These are phyloP conservation scores for Phytophthora colocasiae DNA, from an alignment of 352 stramenopile species.

Conservation along the genomic window DNA sequence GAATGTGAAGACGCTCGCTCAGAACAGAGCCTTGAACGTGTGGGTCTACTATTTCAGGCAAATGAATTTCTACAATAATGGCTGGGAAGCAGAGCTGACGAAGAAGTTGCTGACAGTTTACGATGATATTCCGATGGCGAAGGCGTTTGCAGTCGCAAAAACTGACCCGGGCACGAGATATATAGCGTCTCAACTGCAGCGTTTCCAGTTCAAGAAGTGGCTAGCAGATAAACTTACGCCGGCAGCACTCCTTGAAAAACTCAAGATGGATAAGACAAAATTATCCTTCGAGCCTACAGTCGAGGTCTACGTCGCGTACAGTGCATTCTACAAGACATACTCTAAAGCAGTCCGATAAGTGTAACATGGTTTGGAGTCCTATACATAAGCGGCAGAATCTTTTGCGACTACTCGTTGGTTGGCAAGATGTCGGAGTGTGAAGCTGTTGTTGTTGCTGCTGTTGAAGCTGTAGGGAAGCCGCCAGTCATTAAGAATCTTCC, in stretches of 20 bases:
- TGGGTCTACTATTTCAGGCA: conserved; percentile 9
- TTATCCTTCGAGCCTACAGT: neutral
- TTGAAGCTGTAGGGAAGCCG: conserved; percentile 12
- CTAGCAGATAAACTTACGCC: neutral
- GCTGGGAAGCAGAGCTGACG: neutral
- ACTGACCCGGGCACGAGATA: neutral
- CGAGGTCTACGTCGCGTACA: conserved; percentile 1
- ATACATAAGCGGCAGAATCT: too few species aligned
- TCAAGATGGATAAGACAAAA: conserved; percentile 1
- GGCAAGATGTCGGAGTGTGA: conserved; percentile 26
- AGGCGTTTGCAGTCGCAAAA: conserved; percentile 6
- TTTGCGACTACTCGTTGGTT: too few species aligned
- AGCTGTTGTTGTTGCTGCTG: conserved; percentile 17
- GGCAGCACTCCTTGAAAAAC: neutral
- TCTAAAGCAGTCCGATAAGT: neutral
- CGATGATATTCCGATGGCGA: conserved; percentile 6
- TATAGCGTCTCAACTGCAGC: neutral
- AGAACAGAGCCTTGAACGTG: conserved; percentile 9
- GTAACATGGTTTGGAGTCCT: neutral
- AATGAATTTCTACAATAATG: conserved; percentile 1
- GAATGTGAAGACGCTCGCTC: neutral
- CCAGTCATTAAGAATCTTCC: conserved; percentile 43
- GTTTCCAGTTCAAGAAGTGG: conserved; percentile 8
- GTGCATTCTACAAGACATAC: conserved; percentile 1
- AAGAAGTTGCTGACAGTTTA: conserved; percentile 10